A percentile compares a stretch with the other conserved stretches of the same genome.
Evolutionary conservation across 306 rosid species (phyloP).

Genomic region (Macrotyloma uniflorum): DNA sequence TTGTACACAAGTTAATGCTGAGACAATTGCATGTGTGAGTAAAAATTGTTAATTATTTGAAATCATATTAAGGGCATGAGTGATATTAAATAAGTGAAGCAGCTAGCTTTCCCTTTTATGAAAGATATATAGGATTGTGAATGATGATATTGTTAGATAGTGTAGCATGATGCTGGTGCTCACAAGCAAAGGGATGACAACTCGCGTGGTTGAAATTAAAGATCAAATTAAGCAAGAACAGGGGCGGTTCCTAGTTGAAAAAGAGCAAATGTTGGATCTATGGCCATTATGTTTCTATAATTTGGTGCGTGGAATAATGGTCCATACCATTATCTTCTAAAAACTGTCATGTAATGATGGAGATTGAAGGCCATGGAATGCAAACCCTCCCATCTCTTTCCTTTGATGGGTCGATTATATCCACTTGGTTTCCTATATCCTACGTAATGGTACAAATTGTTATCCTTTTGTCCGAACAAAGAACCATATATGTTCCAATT

Average conservation of each 20-base stretch:
- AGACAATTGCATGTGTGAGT: constrained; percentile 32
- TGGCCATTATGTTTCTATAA: constrained; percentile 39
- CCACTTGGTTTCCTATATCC: constrained; percentile 37
- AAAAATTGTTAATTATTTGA: constrained; percentile 7
- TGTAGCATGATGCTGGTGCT: constrained; percentile 28
- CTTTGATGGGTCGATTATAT: constrained; percentile 25
- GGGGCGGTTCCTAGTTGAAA: constrained; percentile 16
- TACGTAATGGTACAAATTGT: constrained; percentile 25
- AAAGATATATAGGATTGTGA: constrained; percentile 13
- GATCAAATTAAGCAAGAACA: background rate
- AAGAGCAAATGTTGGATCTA: constrained; percentile 32
- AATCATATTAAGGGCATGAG: constrained; percentile 13
- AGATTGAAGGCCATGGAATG: constrained; percentile 28
- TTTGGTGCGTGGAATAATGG: constrained; percentile 47
- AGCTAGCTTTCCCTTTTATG: background rate
- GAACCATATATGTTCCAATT: constrained; percentile 5
- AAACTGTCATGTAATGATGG: constrained; percentile 34
- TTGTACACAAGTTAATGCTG: constrained; percentile 24
- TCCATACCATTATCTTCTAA: constrained; percentile 40
- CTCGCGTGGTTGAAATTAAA: constrained; percentile 40
- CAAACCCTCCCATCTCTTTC: constrained; percentile 28
- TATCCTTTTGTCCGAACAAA: constrained; percentile 6
- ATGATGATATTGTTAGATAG: constrained; percentile 21
- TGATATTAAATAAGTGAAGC: constrained; percentile 6
- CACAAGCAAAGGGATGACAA: constrained; percentile 14